phyloP scores from a whole-genome alignment of 2,329 filamentous ascomycete species.

The Pseudogymnoascus sp. region DNA sequence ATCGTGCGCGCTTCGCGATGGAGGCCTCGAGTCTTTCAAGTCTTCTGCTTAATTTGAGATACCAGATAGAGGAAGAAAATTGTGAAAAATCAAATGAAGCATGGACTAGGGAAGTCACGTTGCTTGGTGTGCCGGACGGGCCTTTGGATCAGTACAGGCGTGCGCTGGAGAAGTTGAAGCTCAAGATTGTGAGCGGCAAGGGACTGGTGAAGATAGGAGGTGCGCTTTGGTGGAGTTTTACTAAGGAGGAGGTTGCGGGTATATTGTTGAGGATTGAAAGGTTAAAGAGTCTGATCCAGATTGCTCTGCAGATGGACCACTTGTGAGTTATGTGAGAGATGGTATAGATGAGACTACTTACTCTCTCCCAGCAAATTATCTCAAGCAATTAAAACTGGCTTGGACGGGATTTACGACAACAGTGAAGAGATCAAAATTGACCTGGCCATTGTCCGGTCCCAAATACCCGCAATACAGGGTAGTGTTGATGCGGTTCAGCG shows the following conservation, averaged over 20 bases:
- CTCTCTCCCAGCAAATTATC: not conserved
- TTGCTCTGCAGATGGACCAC: not conserved
- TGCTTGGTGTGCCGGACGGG: not conserved
- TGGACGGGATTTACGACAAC: not conserved
- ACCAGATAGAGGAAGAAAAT: not conserved
- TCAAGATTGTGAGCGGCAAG: not conserved
- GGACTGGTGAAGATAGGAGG: not conserved
- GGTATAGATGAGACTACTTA: not conserved
- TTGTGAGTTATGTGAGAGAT: not conserved
- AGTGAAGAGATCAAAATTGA: not conserved
- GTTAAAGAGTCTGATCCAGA: not conserved
- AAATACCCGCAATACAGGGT: not conserved
- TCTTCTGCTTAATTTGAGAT: not conserved
- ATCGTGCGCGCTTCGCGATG: not conserved
- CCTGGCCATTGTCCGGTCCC: not conserved
- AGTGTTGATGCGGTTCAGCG: not conserved
- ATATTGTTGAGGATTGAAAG: not conserved
- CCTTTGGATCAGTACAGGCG: not conserved
- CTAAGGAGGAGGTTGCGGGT: not conserved
- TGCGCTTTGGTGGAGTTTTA: not conserved
- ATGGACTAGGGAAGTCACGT: not conserved
- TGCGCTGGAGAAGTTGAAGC: not conserved
- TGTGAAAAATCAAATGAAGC: not conserved
- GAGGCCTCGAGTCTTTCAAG: not conserved
- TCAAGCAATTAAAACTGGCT: not conserved